Evolutionary conservation across 768 basidiomycete genomes (phyloP).

Genomic region (Lactifluus echinatus): DNA sequence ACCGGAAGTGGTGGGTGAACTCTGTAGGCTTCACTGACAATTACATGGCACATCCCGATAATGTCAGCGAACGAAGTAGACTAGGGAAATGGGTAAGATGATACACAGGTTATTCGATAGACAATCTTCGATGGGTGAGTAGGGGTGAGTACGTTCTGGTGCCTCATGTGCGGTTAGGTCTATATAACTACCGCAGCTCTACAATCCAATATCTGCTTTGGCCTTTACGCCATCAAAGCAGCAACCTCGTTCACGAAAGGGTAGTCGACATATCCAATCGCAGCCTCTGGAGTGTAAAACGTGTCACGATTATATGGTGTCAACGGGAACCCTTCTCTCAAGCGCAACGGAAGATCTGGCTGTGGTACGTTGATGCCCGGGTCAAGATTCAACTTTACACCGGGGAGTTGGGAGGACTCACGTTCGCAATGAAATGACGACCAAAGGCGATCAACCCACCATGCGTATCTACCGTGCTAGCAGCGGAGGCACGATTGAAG

Average conservation of each 20-base stretch:
- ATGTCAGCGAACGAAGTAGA: no score
- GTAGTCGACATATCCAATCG: neutral
- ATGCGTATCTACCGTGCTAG: neutral
- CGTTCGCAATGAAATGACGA: constrained; percentile 10
- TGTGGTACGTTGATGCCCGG: neutral
- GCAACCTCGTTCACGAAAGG: neutral
- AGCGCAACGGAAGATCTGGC: constrained; percentile 18
- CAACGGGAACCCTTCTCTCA: neutral
- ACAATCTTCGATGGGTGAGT: no score
- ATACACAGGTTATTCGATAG: no score
- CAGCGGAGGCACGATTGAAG: constrained; percentile 3
- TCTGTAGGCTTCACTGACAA: no score
- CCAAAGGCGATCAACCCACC: constrained; percentile 10
- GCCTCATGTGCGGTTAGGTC: no score
- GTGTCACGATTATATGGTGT: neutral
- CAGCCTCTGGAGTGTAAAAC: neutral
- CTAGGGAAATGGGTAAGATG: no score
- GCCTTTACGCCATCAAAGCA: neutral
- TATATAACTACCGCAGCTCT: no score
- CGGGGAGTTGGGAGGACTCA: neutral
- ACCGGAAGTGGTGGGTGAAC: no score
- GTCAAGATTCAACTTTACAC: neutral
- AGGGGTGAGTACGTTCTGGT: no score
- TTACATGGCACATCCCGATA: no score
- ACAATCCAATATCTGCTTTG: neutral